These are phyloP conservation scores for Rhizophagus clarus DNA, from an alignment of 192 early-diverging fungal species.

Conservation along the genomic window DNA sequence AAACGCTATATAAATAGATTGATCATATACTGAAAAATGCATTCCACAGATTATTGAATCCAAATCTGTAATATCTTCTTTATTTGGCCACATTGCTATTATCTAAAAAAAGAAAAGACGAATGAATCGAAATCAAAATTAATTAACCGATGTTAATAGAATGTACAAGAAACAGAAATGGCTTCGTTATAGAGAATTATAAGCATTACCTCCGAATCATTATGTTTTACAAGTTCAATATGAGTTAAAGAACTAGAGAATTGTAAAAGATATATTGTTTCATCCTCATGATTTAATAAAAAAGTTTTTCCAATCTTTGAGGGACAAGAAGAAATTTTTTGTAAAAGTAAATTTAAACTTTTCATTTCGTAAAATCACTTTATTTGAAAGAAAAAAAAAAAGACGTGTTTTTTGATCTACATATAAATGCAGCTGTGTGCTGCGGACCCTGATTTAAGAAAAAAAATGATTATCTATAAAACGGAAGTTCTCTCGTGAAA, in stretches of 20 bases:
- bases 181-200: neutral
- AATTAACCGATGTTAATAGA: no score
- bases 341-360: constrained; percentile 18
- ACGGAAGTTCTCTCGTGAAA: no score
- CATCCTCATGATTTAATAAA: constrained; percentile 5
- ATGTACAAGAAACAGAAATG: neutral
- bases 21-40: constrained; percentile 54
- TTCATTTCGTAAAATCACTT: neutral
- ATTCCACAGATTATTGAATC: constrained; percentile 47
- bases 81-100: neutral
- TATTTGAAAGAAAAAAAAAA: neutral
- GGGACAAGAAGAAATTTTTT: neutral
- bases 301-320: neutral
- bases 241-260: neutral
- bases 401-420: neutral
- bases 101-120: neutral
- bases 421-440: no score
- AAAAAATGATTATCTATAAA: no score
- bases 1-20: constrained; percentile 56
- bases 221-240: neutral
- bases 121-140: neutral
- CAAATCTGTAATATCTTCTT: neutral
- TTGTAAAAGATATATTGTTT: neutral
- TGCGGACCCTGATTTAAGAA: no score
- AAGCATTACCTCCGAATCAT: neutral